Percentiles rank a stretch among this genome's conserved stretches.
Conservation (phyloP, 257 asterid species). For the Salvia hispanica region DNA sequence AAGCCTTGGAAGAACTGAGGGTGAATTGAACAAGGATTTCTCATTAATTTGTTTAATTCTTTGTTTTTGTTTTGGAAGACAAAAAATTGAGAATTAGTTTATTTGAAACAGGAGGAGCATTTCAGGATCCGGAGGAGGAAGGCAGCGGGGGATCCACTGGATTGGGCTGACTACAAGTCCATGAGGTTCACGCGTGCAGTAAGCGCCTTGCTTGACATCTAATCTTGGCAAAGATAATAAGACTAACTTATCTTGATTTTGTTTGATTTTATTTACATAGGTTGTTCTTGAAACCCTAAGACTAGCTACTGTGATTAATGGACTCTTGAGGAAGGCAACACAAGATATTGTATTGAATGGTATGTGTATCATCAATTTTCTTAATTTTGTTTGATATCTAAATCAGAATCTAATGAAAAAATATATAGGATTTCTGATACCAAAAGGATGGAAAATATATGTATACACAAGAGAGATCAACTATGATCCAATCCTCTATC, state of each 20-base stretch:
- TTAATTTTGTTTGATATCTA: background rate
- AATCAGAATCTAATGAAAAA: background rate
- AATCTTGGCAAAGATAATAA: background rate
- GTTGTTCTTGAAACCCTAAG: conserved; percentile 65
- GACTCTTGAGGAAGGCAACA: conserved; percentile 67
- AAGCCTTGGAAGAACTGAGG: conserved; percentile 67
- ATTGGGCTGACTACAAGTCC: conserved; percentile 61
- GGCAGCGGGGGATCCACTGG: conserved; percentile 43
- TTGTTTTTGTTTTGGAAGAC: background rate
- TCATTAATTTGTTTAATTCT: background rate
- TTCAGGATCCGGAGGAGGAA: conserved; percentile 48
- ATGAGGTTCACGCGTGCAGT: conserved; percentile 84
- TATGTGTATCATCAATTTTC: conserved; percentile 16
- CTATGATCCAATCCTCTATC: conserved; percentile 63
- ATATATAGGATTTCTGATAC: conserved; percentile 53
- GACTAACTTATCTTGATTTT: background rate
- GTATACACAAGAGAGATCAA: conserved; percentile 79
- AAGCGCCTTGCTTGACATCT: conserved; percentile 24
- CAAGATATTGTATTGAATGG: conserved; percentile 63
- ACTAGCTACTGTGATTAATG: conserved; percentile 67
- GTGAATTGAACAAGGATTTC: conserved; percentile 30
- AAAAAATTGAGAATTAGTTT: background rate
- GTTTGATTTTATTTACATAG: conserved; percentile 32
- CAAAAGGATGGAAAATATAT: conserved; percentile 82
- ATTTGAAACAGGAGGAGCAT: conserved; percentile 62